Conservation (phyloP, 2,329 filamentous ascomycete genomes). For the Scolecobasidium constrictum region DNA sequence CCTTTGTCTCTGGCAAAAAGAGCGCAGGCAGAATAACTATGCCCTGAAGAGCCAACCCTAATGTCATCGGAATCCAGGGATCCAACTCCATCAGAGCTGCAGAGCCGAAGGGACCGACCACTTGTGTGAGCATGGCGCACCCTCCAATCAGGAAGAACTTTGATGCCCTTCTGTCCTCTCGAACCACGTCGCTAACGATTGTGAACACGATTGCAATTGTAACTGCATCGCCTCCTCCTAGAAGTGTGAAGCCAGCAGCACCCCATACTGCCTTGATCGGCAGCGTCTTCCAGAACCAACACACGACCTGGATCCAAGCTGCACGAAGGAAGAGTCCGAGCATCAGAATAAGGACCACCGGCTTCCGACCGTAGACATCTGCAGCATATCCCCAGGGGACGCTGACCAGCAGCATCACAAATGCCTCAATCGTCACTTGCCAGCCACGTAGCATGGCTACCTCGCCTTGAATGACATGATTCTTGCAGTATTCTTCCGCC, state of each 20-base stretch:
- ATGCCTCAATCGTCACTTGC: conserved; percentile 29
- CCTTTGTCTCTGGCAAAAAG: conserved; percentile 23
- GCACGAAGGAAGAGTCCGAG: conserved; percentile 15
- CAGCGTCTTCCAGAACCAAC: conserved; percentile 23
- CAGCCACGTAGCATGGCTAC: conserved; percentile 43
- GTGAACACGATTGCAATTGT: conserved; percentile 18
- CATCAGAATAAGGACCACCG: conserved; percentile 18
- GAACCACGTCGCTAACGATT: conserved; percentile 20
- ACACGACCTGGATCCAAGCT: conserved; percentile 21
- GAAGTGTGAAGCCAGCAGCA: conserved; percentile 18
- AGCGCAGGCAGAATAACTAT: conserved; percentile 13
- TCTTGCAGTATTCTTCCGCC: conserved; percentile 39
- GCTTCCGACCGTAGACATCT: conserved; percentile 23
- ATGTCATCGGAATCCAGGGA: conserved; percentile 21
- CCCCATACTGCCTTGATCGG: conserved; percentile 21
- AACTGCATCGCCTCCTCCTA: conserved; percentile 19
- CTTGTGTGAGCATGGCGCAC: conserved; percentile 16
- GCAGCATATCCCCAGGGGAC: conserved; percentile 25
- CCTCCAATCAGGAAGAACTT: conserved; percentile 21
- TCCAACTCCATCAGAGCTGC: conserved; percentile 23
- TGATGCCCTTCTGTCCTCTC: conserved; percentile 16
- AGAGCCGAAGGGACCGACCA: conserved; percentile 21
- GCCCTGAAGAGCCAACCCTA: conserved; percentile 14
- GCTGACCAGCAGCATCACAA: conserved; percentile 18
- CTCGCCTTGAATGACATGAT: conserved; percentile 36